Base-by-base conservation (phyloP, 768 basidiomycete species). In the Rhodosporidiobolus odoratus region DNA sequence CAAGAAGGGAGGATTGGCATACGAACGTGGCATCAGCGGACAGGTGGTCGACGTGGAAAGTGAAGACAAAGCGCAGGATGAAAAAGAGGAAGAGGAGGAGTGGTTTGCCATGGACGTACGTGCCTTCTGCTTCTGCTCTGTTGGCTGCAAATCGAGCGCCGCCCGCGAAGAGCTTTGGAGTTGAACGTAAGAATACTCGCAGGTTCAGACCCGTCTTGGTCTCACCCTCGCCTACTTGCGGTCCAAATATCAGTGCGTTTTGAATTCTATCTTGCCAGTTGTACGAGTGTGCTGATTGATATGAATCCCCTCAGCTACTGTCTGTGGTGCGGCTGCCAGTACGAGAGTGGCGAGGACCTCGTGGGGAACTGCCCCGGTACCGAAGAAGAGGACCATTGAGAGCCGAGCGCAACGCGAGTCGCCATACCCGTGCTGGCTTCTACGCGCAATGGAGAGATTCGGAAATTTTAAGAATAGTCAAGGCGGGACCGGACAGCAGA, bases 271-370 rank as follows among this genome's bases (percentile, higher is more conserved):
- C 37, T 43, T 15, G 19, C 25, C 27, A 1, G 9, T 35, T 17
- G 1, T 19, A 27, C 41, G 30, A 15, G 19, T 35, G 17, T 7
- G 12, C 30, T 27, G 9, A 32, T 54, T 56, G 41, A 57, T n/a
- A n/a, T n/a, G n/a, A n/a, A n/a, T n/a, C 41, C 16, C 23, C 5
- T 32, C 41, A 72, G 72, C 48, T 72, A 71, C 43, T 74, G 76
- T 48, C 59, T 75, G 27, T 77, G 72, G 67, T 77, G 76, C 58
- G 76, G 76, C 15, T 63, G 63, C 13, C 66, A 66, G 40, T 77
- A 77, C 63, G 25, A 67, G 34, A 45, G 53, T 34, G 27, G 21
- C 23, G 35, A 53, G 21, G 67, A 68, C 45, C 48, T 71, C 2
- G 48, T 38, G 27, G 56, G 32, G 35, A 60, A 62, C 48, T 73